Evolutionary conservation across 768 basidiomycete genomes (phyloP), one percentile per base, ranked within the genome.

Genomic region (Termitomyces sp.): DNA sequence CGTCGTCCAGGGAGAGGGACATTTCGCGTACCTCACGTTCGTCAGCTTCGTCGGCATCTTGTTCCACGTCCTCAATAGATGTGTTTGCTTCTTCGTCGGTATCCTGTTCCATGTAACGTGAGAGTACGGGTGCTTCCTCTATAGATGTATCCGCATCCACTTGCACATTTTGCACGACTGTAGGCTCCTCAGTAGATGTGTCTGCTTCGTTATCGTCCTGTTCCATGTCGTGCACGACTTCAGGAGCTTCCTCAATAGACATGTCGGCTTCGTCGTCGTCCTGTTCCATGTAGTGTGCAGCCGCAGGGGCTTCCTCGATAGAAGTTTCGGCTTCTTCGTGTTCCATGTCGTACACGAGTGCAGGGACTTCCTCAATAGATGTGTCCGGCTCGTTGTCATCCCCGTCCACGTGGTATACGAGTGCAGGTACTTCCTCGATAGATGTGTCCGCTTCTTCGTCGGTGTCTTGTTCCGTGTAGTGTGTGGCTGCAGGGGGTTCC

Each of bases 11-110:
- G 30, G 58, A 20, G 12, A 59, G 16, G 5, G 64, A 65, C 64
- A 61, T 61, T 46, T 65, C 64, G 4, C 64, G 59, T 10, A 63
- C 62, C 50, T 65, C 26, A 1, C 60, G 59, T 47, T 65, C 64
- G 5, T 57, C 49, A 18, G 47, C 49, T 58, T 59, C 43, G 49
- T 58, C 57, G 1, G 50, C 56, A 12, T 58, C 50, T 33, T 52
- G 23, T 4, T 59, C n/a, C 35, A 18, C 13, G 16, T 28, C 32
- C 3, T 46, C 32, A 4, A 50, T 40, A 32, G 35, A 32, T 46
- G 44, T 46, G 44, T 28, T 23, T 3, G 44, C 12, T 9, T 46
- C 53, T 23, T 46, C 52, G 26, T 53, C 5, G 12, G 12, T 36
- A 18, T 46, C 12, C 5, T 46, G 23, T 16, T 28, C 46, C 6